phyloP scores from a whole-genome alignment of 2,329 filamentous ascomycete species.

The Fonsecaea multimorphosa region DNA sequence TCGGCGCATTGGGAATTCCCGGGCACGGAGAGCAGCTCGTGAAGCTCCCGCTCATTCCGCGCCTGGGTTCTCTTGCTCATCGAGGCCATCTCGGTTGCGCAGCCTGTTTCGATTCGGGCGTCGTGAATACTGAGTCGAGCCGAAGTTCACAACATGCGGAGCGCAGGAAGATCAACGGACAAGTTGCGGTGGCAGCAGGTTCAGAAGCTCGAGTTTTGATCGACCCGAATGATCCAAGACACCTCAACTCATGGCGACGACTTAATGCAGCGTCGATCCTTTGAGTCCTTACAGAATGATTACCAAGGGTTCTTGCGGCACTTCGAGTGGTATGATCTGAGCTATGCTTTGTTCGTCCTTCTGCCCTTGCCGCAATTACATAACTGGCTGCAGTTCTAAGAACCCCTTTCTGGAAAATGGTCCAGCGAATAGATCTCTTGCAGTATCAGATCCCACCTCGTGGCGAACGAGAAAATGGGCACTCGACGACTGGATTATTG shows the following conservation, averaged over 20 bases:
- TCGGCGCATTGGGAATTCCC: constrained; percentile 96
- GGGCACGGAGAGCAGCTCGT: constrained; percentile 85
- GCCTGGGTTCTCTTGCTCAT: constrained; percentile 96
- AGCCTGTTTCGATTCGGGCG: constrained; percentile 7
- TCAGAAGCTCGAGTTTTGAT: constrained; percentile 1
- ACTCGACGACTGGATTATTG: not conserved
- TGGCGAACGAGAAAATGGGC: not conserved
- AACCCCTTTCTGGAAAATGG: constrained; percentile 9
- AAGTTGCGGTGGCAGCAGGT: not conserved
- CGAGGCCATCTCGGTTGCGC: constrained; percentile 66
- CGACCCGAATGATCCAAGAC: constrained; percentile 4
- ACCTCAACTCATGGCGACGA: constrained; percentile 6
- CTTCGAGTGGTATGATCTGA: constrained; percentile 11
- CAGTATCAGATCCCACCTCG: not conserved
- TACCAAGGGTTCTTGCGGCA: constrained; percentile 17
- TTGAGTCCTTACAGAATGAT: constrained; percentile 5
- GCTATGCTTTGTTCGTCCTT: constrained; percentile 16
- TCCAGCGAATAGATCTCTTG: constrained; percentile 10
- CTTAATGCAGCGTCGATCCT: constrained; percentile 5
- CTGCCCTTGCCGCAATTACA: constrained; percentile 12
- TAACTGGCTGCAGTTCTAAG: constrained; percentile 7
- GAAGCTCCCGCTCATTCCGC: constrained; percentile 90
- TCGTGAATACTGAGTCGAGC: constrained; percentile 9
- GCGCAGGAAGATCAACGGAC: not conserved
- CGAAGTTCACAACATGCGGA: constrained; percentile 13